A percentile compares a stretch with the other conserved stretches of the same genome.
These are phyloP conservation scores for Lactarius pseudohatsudake DNA, from an alignment of 768 basidiomycete genomes.

Conservation along the genomic window DNA sequence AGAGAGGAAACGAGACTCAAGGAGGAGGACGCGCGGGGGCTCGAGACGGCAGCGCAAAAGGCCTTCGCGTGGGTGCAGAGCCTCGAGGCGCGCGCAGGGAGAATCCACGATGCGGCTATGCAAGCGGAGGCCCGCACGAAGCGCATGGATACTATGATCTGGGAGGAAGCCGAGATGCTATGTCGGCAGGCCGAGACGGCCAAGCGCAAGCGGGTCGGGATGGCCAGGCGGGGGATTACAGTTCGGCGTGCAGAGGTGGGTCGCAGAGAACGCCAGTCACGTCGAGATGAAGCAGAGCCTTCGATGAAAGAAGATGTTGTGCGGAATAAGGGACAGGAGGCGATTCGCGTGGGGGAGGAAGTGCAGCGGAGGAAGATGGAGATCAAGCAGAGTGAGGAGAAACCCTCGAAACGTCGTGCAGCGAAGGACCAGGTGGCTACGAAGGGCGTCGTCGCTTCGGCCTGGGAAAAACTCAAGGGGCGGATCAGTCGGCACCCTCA, in stretches of 20 bases:
- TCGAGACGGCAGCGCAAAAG: slow-evolving; percentile 19
- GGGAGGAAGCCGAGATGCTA: slow-evolving; percentile 17
- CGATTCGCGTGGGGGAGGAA: slow-evolving; percentile 8
- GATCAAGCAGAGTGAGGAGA: slow-evolving; percentile 7
- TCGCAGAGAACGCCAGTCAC: no score
- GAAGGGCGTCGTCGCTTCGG: slow-evolving; percentile 8
- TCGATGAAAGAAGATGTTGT: no score
- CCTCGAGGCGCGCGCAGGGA: slow-evolving; percentile 10
- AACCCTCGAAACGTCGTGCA: neutral
- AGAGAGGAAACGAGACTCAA: no score
- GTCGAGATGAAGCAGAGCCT: no score
- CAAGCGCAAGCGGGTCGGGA: no score
- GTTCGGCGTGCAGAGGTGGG: no score
- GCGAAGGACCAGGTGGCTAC: neutral
- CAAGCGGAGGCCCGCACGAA: slow-evolving; percentile 9
- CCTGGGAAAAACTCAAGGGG: slow-evolving; percentile 16
- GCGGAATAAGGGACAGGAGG: no score
- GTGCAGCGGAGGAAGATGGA: slow-evolving; percentile 6
- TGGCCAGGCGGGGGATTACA: no score
- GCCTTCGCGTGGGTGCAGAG: slow-evolving; percentile 11
- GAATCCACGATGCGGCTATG: slow-evolving; percentile 15
- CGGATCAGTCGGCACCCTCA: neutral
- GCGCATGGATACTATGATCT: slow-evolving; percentile 9
- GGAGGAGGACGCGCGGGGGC: neutral
- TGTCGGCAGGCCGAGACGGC: neutral